phyloP scores from a whole-genome alignment of 2,329 filamentous ascomycete genomes.

The Thielaviopsis punctulata region DNA sequence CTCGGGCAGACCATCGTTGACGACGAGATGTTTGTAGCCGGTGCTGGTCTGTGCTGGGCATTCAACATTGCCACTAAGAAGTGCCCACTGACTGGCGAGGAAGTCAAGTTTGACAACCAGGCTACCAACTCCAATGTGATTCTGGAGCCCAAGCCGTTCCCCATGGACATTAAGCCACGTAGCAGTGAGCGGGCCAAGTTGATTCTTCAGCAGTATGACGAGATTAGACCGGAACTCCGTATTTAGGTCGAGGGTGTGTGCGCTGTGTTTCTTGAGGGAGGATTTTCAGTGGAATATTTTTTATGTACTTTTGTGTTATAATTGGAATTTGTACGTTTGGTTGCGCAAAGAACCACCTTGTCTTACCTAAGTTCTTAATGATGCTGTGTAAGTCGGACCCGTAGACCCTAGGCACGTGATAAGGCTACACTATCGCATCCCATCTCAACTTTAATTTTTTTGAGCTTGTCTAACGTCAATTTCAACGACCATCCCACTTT shows the following conservation, averaged over 20 bases:
- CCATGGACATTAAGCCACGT: conserved; percentile 27
- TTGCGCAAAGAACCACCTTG: neutral
- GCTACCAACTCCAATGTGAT: conserved; percentile 36
- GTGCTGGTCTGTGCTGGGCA: conserved; percentile 31
- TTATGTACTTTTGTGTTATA: neutral
- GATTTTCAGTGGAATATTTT: neutral
- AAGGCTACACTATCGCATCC: neutral
- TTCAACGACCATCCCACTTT: neutral
- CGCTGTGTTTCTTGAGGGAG: neutral
- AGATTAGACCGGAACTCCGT: conserved; percentile 18
- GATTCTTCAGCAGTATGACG: conserved; percentile 23
- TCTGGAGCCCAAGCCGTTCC: conserved; percentile 30
- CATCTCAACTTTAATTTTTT: neutral
- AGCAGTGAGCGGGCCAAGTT: conserved; percentile 22
- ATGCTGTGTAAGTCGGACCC: neutral
- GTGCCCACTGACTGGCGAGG: conserved; percentile 25
- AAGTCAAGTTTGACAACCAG: conserved; percentile 29
- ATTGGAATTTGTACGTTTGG: neutral
- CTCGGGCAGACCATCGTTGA: conserved; percentile 46
- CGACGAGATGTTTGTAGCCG: conserved; percentile 36
- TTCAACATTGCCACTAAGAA: conserved; percentile 26
- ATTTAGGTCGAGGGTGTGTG: conserved; percentile 12
- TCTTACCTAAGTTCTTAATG: neutral
- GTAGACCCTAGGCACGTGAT: neutral
- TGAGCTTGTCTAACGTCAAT: neutral